phyloP scores from a whole-genome alignment of 2,329 filamentous ascomycete species.

The Celoporthe dispersa region DNA sequence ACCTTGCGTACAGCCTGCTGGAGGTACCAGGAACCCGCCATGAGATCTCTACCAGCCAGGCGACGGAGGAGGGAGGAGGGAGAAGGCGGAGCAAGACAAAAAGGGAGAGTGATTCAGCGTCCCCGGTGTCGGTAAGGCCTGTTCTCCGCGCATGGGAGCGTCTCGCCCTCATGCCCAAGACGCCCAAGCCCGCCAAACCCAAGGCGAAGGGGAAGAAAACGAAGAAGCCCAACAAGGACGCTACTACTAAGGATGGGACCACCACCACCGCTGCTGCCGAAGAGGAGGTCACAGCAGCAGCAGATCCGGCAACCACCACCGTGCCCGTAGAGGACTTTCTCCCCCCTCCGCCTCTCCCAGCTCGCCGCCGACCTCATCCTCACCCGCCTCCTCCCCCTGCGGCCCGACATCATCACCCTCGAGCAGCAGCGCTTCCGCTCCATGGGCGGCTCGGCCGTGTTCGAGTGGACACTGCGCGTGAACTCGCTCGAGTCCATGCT shows the following conservation, averaged over 20 bases:
- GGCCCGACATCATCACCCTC: constrained; percentile 73
- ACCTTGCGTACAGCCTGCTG: constrained; percentile 75
- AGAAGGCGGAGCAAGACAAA: background rate
- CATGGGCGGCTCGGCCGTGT: constrained; percentile 65
- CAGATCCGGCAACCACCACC: constrained; percentile 10
- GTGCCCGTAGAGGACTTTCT: constrained; percentile 38
- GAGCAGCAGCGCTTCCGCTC: constrained; percentile 66
- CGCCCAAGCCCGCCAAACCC: constrained; percentile 22
- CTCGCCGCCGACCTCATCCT: constrained; percentile 41
- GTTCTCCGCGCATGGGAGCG: constrained; percentile 35
- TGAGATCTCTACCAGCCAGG: background rate
- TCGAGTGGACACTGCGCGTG: constrained; percentile 83
- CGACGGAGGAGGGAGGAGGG: background rate
- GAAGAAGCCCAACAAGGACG: background rate
- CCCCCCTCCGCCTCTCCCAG: constrained; percentile 41
- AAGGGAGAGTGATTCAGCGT: background rate
- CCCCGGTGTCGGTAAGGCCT: constrained; percentile 16
- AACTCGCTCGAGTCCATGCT: constrained; percentile 84
- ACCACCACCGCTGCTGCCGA: background rate
- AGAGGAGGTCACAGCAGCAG: background rate
- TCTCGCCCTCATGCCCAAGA: constrained; percentile 31
- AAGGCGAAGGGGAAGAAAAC: background rate
- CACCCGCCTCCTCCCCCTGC: constrained; percentile 48
- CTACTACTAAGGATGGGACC: background rate
- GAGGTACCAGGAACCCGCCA: constrained; percentile 10